Conservation (phyloP, 2,329 filamentous ascomycete species). For the Sclerotinia glacialis region DNA sequence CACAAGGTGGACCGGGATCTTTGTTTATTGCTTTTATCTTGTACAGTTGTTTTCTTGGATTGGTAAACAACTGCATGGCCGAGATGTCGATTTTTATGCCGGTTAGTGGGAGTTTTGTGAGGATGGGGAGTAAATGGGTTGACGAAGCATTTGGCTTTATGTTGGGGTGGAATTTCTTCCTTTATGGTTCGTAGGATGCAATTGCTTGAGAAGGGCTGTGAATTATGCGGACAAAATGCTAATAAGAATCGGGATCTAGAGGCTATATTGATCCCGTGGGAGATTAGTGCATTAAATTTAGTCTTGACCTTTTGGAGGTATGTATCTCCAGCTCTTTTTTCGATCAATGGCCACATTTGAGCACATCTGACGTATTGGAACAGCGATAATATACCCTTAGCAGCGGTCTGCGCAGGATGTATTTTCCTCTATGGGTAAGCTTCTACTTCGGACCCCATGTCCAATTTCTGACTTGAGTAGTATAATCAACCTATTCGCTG, state of each 20-base stretch:
- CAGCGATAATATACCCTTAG: conserved; percentile 40
- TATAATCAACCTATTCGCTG: conserved; percentile 61
- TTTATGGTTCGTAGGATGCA: conserved; percentile 46
- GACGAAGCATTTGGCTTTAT: conserved; percentile 55
- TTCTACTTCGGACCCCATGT: neutral
- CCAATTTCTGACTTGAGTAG: conserved; percentile 36
- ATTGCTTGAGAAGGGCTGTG: too few species aligned
- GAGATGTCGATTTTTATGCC: conserved; percentile 58
- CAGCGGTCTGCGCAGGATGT: conserved; percentile 41
- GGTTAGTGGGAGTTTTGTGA: conserved; percentile 52
- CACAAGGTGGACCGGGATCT: conserved; percentile 39
- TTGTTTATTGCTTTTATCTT: conserved; percentile 48
- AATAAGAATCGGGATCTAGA: conserved; percentile 20
- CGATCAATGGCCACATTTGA: neutral
- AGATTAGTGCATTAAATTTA: conserved; percentile 44
- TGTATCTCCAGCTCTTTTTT: neutral
- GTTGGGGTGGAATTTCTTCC: conserved; percentile 59
- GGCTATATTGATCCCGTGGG: conserved; percentile 35
- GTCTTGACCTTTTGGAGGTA: conserved; percentile 47
- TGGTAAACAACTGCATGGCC: conserved; percentile 40
- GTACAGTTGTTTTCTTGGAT: conserved; percentile 44
- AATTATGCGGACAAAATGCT: neutral
- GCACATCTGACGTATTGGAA: neutral
- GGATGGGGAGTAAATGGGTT: conserved; percentile 53
- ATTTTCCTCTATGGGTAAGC: conserved; percentile 50